Percentiles rank a stretch among this genome's conserved stretches.
phyloP scores from a whole-genome alignment of 164 flowering plant species.

The Chimonanthus salicifolius region DNA sequence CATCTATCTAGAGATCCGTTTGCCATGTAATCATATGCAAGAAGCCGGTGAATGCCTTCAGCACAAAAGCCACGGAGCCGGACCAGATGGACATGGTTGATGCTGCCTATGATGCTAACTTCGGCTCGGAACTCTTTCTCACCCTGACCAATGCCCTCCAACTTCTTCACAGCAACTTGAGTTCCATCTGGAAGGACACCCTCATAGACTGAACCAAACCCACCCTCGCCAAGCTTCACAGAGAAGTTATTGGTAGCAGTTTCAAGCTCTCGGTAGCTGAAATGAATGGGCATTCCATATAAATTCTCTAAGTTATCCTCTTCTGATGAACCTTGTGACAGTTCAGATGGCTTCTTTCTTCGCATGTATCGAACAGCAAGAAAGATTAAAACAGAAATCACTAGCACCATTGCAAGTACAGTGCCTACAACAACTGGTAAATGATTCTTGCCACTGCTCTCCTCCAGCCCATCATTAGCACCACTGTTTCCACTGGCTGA shows the following conservation, averaged over 20 bases:
- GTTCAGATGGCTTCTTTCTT: constrained; percentile 18
- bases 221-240: constrained; percentile 56
- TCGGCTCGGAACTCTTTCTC: constrained; percentile 63
- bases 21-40: constrained; percentile 54
- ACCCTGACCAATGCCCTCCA: constrained; percentile 63
- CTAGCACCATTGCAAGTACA: constrained; percentile 24
- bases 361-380: constrained; percentile 17
- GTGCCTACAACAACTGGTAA: constrained; percentile 20
- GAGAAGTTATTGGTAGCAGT: constrained; percentile 49
- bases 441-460: constrained; percentile 12
- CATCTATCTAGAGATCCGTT: constrained; percentile 54
- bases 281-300: constrained; percentile 52
- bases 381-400: constrained; percentile 27
- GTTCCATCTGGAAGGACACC: constrained; percentile 47
- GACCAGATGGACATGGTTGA: constrained; percentile 56
- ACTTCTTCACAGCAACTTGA: constrained; percentile 47
- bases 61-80: constrained; percentile 54
- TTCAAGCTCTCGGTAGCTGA: constrained; percentile 41
- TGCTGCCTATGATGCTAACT: constrained; percentile 54
- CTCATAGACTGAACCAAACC: constrained; percentile 58
- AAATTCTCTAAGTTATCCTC: constrained; percentile 40
- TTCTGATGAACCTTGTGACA: constrained; percentile 24
- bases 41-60: constrained; percentile 44
- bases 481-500: constrained; percentile 12
- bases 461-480: background rate